These are phyloP conservation scores for Xylaria sp. DNA, from an alignment of 2,329 filamentous ascomycete genomes.

Conservation along the genomic window DNA sequence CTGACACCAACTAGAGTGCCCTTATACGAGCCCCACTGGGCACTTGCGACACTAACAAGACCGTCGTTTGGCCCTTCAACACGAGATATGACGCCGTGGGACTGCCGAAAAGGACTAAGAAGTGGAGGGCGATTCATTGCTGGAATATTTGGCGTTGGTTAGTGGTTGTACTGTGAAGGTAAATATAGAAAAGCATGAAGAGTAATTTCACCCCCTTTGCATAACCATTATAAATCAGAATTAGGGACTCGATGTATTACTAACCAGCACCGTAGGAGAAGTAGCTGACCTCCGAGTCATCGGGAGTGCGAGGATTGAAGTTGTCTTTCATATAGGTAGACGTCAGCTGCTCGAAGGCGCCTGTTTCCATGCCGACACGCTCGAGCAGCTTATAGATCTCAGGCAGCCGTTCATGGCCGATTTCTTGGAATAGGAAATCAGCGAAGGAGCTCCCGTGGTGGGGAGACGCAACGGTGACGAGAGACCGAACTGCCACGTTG, in stretches of 20 bases:
- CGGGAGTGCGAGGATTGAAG: conserved; percentile 69
- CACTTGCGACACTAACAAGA: conserved; percentile 73
- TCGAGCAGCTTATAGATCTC: conserved; percentile 65
- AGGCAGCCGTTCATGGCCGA: conserved; percentile 61
- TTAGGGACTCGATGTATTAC: conserved; percentile 1
- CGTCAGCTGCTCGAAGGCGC: conserved; percentile 71
- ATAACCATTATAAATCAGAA: background rate
- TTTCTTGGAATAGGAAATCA: conserved; percentile 62
- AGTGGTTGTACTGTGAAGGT: background rate
- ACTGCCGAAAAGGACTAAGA: conserved; percentile 71
- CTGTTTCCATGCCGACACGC: conserved; percentile 65
- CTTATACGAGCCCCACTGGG: conserved; percentile 71
- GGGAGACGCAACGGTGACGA: conserved; percentile 67
- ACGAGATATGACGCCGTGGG: conserved; percentile 61
- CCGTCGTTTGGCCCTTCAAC: conserved; percentile 72
- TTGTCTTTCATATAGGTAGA: conserved; percentile 65
- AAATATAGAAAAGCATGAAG: background rate
- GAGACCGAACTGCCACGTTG: conserved; percentile 59
- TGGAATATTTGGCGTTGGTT: conserved; percentile 16
- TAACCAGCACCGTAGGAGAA: conserved; percentile 69
- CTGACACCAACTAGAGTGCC: conserved; percentile 71
- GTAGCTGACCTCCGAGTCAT: conserved; percentile 65
- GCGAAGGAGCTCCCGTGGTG: conserved; percentile 67
- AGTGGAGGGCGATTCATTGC: conserved; percentile 64
- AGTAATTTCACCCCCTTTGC: background rate